phyloP scores from a whole-genome alignment of 148 eudicot species.

The Limonium bicolor region DNA sequence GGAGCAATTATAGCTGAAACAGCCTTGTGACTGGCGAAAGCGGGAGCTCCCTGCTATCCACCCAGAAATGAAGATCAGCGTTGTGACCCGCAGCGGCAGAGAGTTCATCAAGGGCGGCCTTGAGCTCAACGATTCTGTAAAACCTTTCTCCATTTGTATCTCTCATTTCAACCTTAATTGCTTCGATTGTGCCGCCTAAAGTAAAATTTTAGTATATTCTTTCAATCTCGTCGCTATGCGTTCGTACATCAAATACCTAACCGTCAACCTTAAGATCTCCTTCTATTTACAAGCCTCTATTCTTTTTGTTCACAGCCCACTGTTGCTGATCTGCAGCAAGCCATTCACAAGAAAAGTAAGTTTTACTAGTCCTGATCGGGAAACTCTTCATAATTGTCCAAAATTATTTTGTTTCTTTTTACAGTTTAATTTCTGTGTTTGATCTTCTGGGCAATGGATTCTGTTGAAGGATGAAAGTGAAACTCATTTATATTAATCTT shows the following conservation, averaged over 20 bases:
- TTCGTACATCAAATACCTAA: too few relatives aligned
- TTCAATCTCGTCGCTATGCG: too few relatives aligned
- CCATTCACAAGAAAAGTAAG: slow-evolving; percentile 71
- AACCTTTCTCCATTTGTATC: slow-evolving; percentile 9
- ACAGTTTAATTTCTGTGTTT: background rate
- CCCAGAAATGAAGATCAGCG: slow-evolving; percentile 53
- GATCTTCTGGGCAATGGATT: too few relatives aligned
- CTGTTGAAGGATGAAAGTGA: too few relatives aligned
- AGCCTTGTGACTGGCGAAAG: slow-evolving; percentile 7
- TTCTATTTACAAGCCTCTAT: too few relatives aligned
- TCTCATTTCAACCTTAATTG: slow-evolving; percentile 4
- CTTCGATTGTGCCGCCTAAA: too few relatives aligned
- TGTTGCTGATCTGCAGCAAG: slow-evolving; percentile 90
- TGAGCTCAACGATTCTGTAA: slow-evolving; percentile 71
- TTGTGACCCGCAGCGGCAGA: slow-evolving; percentile 65
- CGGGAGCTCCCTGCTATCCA: slow-evolving; percentile 7
- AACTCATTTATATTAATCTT: too few relatives aligned
- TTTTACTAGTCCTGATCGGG: too few relatives aligned
- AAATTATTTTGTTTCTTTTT: background rate
- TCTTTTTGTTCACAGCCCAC: slow-evolving; percentile 42
- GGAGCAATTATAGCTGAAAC: background rate
- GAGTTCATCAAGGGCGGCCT: slow-evolving; percentile 73
- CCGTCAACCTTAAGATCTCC: too few relatives aligned
- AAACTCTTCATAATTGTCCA: too few relatives aligned
- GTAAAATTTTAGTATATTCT: too few relatives aligned